phyloP scores from a whole-genome alignment of 257 asterid species.

The Primulina tabacum region DNA sequence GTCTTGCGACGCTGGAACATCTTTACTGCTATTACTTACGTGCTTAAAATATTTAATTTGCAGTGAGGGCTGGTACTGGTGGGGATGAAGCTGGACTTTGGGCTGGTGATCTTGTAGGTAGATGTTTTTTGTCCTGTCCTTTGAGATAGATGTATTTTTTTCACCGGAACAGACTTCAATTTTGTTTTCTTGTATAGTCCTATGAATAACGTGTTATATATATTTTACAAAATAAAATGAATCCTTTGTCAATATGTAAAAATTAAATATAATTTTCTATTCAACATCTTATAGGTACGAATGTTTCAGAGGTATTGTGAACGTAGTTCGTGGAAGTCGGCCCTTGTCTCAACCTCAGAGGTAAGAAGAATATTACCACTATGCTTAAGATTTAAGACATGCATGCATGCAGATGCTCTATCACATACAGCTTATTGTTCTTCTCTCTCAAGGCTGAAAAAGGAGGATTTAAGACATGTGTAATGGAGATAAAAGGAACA shows the following conservation, averaged over 20 bases:
- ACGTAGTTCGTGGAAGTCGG: constrained; percentile 69
- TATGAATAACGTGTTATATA: not conserved
- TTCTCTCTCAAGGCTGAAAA: not conserved
- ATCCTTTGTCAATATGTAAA: constrained; percentile 10
- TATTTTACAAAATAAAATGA: not conserved
- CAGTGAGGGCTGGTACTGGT: constrained; percentile 99
- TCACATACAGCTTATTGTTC: not conserved
- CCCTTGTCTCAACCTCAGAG: constrained; percentile 81
- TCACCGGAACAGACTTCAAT: not conserved
- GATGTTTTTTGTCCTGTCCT: constrained; percentile 53
- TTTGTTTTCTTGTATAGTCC: too few species aligned
- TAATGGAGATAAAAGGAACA: constrained; percentile 79
- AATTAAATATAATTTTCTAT: constrained; percentile 15
- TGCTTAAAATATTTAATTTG: constrained; percentile 27
- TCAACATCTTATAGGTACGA: constrained; percentile 51
- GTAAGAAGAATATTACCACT: constrained; percentile 33
- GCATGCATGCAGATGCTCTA: not conserved
- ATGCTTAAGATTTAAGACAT: not conserved
- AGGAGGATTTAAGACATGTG: not conserved
- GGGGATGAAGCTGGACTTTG: constrained; percentile 99
- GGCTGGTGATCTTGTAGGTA: constrained; percentile 99
- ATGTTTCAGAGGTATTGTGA: constrained; percentile 90
- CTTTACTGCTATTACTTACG: constrained; percentile 5
- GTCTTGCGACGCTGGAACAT: not conserved
- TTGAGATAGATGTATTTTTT: constrained; percentile 17